Conservation (phyloP, 1,284 basidiomycete species). For the Hymenochaete sp. region DNA sequence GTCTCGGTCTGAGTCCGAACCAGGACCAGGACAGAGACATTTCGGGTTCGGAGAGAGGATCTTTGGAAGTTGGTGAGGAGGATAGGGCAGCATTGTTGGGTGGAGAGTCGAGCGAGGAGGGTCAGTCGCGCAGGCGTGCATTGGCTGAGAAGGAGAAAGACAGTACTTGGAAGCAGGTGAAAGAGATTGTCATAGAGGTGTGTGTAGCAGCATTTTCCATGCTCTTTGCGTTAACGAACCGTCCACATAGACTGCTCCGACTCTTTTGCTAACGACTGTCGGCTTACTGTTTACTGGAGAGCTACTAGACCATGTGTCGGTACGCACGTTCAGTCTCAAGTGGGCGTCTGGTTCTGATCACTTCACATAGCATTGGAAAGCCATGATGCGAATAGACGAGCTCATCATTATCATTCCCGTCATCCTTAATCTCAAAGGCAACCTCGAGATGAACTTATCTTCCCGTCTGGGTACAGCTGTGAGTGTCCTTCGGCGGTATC, state of each 20-base stretch:
- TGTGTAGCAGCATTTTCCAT: background rate
- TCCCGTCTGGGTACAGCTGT: constrained; percentile 66
- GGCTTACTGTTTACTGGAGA: constrained; percentile 84
- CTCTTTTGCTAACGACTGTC: constrained; percentile 61
- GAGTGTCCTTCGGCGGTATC: constrained; percentile 5
- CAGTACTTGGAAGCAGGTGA: constrained; percentile 41
- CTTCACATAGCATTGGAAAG: constrained; percentile 64
- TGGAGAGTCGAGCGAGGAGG: no score
- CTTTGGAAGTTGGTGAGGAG: constrained; percentile 10
- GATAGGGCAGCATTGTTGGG: constrained; percentile 14
- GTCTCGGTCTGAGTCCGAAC: no score
- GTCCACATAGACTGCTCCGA: constrained; percentile 56
- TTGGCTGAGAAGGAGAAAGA: constrained; percentile 5
- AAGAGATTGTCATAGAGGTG: constrained; percentile 52
- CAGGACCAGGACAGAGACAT: no score
- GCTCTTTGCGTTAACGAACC: no score
- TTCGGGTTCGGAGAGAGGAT: constrained; percentile 14
- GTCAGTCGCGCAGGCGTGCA: constrained; percentile 14
- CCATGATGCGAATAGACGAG: constrained; percentile 87
- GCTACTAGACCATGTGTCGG: constrained; percentile 78
- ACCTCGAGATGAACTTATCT: constrained; percentile 90
- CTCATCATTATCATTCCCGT: constrained; percentile 96
- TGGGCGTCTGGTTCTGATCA: constrained; percentile 1
- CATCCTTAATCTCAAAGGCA: constrained; percentile 92
- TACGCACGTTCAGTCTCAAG: constrained; percentile 28